These are phyloP conservation scores for Xerocomus spinulosus DNA, from an alignment of 768 basidiomycete genomes.

Conservation along the genomic window DNA sequence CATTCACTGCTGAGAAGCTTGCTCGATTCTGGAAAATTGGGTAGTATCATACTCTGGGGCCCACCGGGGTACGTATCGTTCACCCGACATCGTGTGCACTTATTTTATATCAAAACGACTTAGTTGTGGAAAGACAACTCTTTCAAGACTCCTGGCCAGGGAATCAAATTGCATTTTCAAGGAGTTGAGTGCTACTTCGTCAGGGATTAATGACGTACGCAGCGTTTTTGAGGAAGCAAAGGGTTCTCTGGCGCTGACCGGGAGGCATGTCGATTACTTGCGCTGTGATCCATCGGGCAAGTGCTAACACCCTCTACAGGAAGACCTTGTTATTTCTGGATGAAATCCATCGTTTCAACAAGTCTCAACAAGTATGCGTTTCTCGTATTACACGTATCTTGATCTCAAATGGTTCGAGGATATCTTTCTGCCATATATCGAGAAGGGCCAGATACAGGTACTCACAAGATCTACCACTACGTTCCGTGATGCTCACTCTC, in stretches of 20 bases:
- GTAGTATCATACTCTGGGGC: conserved; percentile 70
- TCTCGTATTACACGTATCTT: background rate
- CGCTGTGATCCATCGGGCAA: background rate
- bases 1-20: conserved; percentile 53
- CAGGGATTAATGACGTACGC: conserved; percentile 65
- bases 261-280: conserved; percentile 40
- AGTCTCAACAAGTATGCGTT: conserved; percentile 54
- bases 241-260: conserved; percentile 55
- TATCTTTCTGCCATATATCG: conserved; percentile 76
- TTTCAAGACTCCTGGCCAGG: conserved; percentile 66
- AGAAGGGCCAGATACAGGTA: conserved; percentile 71
- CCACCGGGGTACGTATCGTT: conserved; percentile 54
- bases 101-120: background rate
- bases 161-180: conserved; percentile 59
- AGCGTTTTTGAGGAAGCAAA: conserved; percentile 76
- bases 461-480: background rate
- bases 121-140: conserved; percentile 71
- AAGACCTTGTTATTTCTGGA: conserved; percentile 77
- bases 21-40: conserved; percentile 46
- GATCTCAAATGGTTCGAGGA: conserved; percentile 42
- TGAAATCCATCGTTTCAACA: conserved; percentile 80
- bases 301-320: conserved; percentile 33
- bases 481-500: background rate
- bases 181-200: conserved; percentile 72
- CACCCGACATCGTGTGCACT: background rate